phyloP scores from a whole-genome alignment of 257 asterid genomes.

The Penstemon eatonii region DNA sequence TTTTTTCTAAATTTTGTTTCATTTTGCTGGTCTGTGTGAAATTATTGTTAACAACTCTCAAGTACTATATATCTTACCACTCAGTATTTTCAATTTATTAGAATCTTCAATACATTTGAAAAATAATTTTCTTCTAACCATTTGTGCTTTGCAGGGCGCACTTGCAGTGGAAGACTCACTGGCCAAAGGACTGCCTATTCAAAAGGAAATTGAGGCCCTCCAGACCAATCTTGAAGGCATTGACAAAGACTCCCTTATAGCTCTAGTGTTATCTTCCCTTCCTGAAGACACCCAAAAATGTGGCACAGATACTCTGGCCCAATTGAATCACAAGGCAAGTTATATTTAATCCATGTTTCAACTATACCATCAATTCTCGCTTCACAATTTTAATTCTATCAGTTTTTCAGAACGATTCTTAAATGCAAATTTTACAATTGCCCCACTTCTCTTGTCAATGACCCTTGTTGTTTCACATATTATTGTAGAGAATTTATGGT shows the following conservation, averaged over 20 bases:
- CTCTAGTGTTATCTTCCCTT: slow-evolving; percentile 76
- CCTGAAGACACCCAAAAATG: slow-evolving; percentile 71
- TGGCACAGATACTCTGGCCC: slow-evolving; percentile 78
- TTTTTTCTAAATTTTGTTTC: not conserved
- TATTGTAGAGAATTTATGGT: slow-evolving; percentile 7
- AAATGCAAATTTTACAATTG: slow-evolving; percentile 5
- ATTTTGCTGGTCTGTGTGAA: not conserved
- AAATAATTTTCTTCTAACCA: slow-evolving; percentile 7
- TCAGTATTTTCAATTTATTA: too few relatives aligned
- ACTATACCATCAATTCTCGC: not conserved
- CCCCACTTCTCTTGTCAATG: slow-evolving; percentile 16
- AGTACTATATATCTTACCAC: too few relatives aligned
- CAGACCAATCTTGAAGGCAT: slow-evolving; percentile 62
- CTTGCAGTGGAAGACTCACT: slow-evolving; percentile 88
- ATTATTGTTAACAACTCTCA: too few relatives aligned
- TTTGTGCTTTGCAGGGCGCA: slow-evolving; percentile 60
- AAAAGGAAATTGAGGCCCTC: slow-evolving; percentile 73
- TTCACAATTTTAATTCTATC: slow-evolving; percentile 1
- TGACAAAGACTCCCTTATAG: slow-evolving; percentile 64
- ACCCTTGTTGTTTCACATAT: slow-evolving; percentile 9
- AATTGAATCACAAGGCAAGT: slow-evolving; percentile 82
- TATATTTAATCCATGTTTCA: slow-evolving; percentile 15
- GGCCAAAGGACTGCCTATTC: slow-evolving; percentile 82
- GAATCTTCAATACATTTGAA: not conserved
- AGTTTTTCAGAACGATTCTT: slow-evolving; percentile 3